phyloP scores from a whole-genome alignment of 2,329 filamentous ascomycete species.

The Penicillium vulpinum region DNA sequence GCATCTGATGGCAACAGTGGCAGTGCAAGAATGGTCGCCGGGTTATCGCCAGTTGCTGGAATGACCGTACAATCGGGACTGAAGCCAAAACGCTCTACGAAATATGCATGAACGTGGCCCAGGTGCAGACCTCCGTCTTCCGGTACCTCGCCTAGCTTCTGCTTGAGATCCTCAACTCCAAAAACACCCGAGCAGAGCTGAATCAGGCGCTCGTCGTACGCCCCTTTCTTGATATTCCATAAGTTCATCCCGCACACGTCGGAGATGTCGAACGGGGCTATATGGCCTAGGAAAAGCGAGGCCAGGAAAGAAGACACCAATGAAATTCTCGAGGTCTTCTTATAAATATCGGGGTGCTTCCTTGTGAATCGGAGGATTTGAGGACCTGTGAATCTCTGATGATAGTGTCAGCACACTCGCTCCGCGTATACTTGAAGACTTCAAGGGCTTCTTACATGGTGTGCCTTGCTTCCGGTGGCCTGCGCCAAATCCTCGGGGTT shows the following conservation, averaged over 20 bases:
- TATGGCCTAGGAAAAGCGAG: constrained; percentile 78
- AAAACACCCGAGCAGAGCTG: constrained; percentile 69
- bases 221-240: constrained; percentile 77
- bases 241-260: constrained; percentile 97
- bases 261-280: constrained; percentile 89
- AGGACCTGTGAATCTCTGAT: constrained; percentile 88
- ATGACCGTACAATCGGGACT: constrained; percentile 70
- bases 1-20: constrained; percentile 85
- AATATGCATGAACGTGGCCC: constrained; percentile 76
- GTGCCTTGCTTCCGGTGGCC: constrained; percentile 85
- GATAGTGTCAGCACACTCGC: constrained; percentile 1
- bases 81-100: constrained; percentile 76
- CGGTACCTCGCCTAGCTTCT: constrained; percentile 77
- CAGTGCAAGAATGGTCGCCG: constrained; percentile 86
- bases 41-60: constrained; percentile 94
- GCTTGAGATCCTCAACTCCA: constrained; percentile 64
- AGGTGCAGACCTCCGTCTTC: constrained; percentile 78
- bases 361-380: constrained; percentile 88
- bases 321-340: constrained; percentile 78
- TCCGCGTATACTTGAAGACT: constrained; percentile 1
- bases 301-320: constrained; percentile 95
- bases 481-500: constrained; percentile 68
- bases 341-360: constrained; percentile 78
- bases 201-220: constrained; percentile 74
- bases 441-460: constrained; percentile 67